Evolutionary conservation across 2,329 filamentous ascomycete genomes (phyloP).

Genomic region (Annulohypoxylon truncatum): DNA sequence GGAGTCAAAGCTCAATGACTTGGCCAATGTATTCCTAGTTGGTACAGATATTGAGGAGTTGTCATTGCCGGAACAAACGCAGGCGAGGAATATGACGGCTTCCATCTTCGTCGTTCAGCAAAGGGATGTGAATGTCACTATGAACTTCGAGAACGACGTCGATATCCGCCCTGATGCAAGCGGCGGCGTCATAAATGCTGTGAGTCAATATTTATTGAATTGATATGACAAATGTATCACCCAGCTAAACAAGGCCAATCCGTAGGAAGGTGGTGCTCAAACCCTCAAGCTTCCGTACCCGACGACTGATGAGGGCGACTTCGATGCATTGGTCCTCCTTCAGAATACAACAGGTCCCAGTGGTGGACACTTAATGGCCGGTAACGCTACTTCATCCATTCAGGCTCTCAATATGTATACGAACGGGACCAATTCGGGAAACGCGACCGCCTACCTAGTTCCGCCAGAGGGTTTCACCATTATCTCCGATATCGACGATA

Average conservation of each 20-base stretch:
- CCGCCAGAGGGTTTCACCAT: slow-evolving; percentile 77
- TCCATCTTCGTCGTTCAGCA: slow-evolving; percentile 83
- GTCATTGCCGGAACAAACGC: slow-evolving; percentile 67
- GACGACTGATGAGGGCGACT: slow-evolving; percentile 77
- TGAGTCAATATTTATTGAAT: slow-evolving; percentile 15
- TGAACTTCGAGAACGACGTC: slow-evolving; percentile 65
- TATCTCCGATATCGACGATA: slow-evolving; percentile 83
- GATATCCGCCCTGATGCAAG: slow-evolving; percentile 63
- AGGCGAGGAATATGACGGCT: slow-evolving; percentile 79
- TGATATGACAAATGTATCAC: neutral
- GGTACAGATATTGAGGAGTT: slow-evolving; percentile 71
- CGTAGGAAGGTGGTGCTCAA: slow-evolving; percentile 67
- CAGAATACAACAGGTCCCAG: slow-evolving; percentile 64
- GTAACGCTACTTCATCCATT: slow-evolving; percentile 72
- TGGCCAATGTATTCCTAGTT: slow-evolving; percentile 78
- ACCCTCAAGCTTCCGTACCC: slow-evolving; percentile 71
- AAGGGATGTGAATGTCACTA: slow-evolving; percentile 69
- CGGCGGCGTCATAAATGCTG: slow-evolving; percentile 62
- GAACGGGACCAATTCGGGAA: slow-evolving; percentile 73
- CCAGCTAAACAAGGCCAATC: slow-evolving; percentile 16
- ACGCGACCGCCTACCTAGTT: slow-evolving; percentile 81
- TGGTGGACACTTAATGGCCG: slow-evolving; percentile 64
- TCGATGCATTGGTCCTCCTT: slow-evolving; percentile 76
- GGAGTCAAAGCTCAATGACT: slow-evolving; percentile 71
- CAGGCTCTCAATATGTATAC: slow-evolving; percentile 77